Base-by-base conservation (phyloP, 352 stramenopile species). In the Pythium sp. region DNA sequence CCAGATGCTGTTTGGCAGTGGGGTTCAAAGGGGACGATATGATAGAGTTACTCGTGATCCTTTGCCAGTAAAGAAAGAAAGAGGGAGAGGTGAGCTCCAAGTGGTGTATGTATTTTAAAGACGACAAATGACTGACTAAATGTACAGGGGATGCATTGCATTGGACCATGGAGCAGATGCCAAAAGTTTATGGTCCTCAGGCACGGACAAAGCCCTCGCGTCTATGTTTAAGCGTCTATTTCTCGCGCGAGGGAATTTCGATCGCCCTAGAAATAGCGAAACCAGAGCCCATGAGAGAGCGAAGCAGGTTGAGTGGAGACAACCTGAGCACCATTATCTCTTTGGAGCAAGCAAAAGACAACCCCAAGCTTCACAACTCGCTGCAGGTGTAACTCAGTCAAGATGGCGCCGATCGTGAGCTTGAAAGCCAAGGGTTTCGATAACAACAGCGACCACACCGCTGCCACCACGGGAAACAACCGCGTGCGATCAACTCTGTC, bases 391-490 rank as follows among this genome's bases (percentile, higher is more conserved):
- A 28, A 26, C 43, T 24, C 12, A 15, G 5, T 1, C 28, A 47
- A 26, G 30, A 73, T 73, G 68, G 62, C 68, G 32, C 68, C 68
- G 15, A 73, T 73, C 41, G 63, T 63, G 56, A 70, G 9, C 8
- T 28, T 47, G 6, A 51, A 22, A 36, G 11, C n/a, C 62, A 70
- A 70, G 34, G 53, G 26, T 3, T 30, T 28, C 0, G 56, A 70
- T 56, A 73, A 73, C 63, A 65, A 72, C 61, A 72, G 38, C 34
- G 41, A 64, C 20, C 55, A 59, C 22, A 9, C 15, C 32, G 43
- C 64, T 14, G 34, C 34, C 9, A 26, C 22, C 46, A 61, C n/a
- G 46, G 54, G 53, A 1, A 67, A 64, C 66, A 71, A 71, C 26
- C 57, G 65, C 18, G 46, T 64, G n/a, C 56, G 65, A 18, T 60